A percentile compares a stretch with the other conserved stretches of the same genome.
Evolutionary conservation across 2,329 filamentous ascomycete genomes (phyloP).

Genomic region (Xylariaceae sp.): DNA sequence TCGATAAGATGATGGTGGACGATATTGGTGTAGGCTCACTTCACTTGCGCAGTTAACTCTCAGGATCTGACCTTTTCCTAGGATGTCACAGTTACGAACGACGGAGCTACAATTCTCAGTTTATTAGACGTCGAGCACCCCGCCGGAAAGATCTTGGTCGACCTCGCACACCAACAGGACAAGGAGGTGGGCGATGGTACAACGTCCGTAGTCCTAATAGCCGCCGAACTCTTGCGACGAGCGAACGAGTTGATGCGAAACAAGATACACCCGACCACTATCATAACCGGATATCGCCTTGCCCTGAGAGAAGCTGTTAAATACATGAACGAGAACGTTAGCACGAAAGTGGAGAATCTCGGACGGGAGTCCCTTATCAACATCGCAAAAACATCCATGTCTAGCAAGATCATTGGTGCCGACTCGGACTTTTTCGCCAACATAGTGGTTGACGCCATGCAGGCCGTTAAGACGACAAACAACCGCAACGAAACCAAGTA

Average conservation of each 20-base stretch:
- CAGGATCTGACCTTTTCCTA: constrained; percentile 46
- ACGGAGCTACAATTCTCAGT: constrained; percentile 94
- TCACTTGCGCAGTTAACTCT: neutral
- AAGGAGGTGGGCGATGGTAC: constrained; percentile 99
- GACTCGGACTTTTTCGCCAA: constrained; percentile 97
- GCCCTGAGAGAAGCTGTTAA: constrained; percentile 95
- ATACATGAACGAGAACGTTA: constrained; percentile 99
- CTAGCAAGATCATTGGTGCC: constrained; percentile 95
- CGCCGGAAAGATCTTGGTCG: constrained; percentile 96
- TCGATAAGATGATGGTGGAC: constrained; percentile 99
- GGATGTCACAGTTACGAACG: constrained; percentile 99
- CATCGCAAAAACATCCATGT: constrained; percentile 99
- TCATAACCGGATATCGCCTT: constrained; percentile 97
- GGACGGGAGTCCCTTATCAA: constrained; percentile 89
- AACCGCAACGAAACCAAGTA: constrained; percentile 92
- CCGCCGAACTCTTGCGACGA: constrained; percentile 89
- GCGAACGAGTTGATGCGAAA: constrained; percentile 99
- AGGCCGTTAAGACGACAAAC: constrained; percentile 91
- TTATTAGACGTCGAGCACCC: constrained; percentile 97
- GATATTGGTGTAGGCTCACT: constrained; percentile 85
- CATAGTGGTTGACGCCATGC: constrained; percentile 97
- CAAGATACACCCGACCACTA: constrained; percentile 98
- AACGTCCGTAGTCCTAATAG: constrained; percentile 96
- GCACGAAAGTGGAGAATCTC: constrained; percentile 90
- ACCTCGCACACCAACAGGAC: constrained; percentile 97